phyloP scores from a whole-genome alignment of 1,139 yeast species.

The Taphrina confusa region DNA sequence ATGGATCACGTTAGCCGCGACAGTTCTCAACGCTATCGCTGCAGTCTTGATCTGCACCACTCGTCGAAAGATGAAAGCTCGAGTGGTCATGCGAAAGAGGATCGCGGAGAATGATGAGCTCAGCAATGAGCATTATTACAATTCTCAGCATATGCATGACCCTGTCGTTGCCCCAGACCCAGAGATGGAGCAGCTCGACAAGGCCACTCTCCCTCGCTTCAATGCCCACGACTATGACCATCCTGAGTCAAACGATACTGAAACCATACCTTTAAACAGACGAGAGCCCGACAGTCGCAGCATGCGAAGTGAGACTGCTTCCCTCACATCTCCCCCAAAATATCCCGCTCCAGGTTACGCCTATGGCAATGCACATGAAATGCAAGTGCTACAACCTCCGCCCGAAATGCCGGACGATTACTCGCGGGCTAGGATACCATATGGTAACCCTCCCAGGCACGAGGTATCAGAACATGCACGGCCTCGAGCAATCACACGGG shows the following conservation, averaged over 20 bases:
- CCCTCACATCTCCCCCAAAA: slow-evolving; percentile 14
- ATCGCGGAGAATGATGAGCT: slow-evolving; percentile 41
- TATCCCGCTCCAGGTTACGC: background rate
- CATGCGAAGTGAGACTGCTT: slow-evolving; percentile 9
- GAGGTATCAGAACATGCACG: background rate
- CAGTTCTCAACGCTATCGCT: slow-evolving; percentile 51
- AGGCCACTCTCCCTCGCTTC: slow-evolving; percentile 29
- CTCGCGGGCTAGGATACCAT: slow-evolving; percentile 10
- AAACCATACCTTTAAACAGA: slow-evolving; percentile 4
- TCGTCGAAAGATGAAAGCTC: slow-evolving; percentile 56
- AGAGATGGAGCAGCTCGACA: slow-evolving; percentile 7
- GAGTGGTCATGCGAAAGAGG: slow-evolving; percentile 48
- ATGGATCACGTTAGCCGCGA: slow-evolving; percentile 55
- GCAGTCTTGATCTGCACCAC: slow-evolving; percentile 52
- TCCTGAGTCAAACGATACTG: background rate
- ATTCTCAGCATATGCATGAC: slow-evolving; percentile 7
- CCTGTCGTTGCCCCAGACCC: background rate
- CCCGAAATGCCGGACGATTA: background rate
- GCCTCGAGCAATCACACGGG: background rate
- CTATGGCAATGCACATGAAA: background rate
- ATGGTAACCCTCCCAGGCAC: slow-evolving; percentile 19
- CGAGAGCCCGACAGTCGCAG: slow-evolving; percentile 6
- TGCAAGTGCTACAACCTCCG: slow-evolving; percentile 3
- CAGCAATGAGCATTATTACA: slow-evolving; percentile 22
- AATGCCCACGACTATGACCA: slow-evolving; percentile 16